Evolutionary conservation across 495 filamentous ascomycete species (phyloP).

Genomic region (Cryomyces minteri): DNA sequence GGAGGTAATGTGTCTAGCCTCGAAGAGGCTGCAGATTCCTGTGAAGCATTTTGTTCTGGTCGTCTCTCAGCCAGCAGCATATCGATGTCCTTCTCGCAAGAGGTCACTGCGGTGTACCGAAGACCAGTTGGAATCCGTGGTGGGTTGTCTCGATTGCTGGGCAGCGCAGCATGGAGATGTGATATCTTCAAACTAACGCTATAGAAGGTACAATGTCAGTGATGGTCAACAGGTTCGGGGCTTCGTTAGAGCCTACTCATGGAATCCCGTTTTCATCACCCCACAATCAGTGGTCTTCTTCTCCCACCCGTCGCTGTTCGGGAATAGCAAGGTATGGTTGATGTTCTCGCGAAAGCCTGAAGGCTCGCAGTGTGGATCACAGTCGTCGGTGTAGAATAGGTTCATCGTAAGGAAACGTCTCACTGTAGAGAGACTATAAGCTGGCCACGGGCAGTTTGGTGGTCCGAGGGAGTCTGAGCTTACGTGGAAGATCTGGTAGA

Average conservation of each 20-base stretch:
- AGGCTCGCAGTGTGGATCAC: constrained; percentile 22
- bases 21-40: too few species aligned
- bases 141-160: background rate
- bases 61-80: background rate
- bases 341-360: constrained; percentile 19
- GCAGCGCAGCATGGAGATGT: constrained; percentile 6
- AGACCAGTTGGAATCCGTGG: constrained; percentile 3
- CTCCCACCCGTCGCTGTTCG: constrained; percentile 19
- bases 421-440: constrained; percentile 9
- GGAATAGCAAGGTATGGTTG: constrained; percentile 19
- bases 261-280: constrained; percentile 19
- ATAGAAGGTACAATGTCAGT: background rate
- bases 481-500: constrained; percentile 28
- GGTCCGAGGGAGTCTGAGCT: background rate
- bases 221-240: background rate
- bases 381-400: constrained; percentile 28
- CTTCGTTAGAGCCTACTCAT: constrained; percentile 13
- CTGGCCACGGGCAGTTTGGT: background rate
- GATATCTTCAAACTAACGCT: constrained; percentile 22
- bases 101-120: constrained; percentile 1
- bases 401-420: constrained; percentile 25
- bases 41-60: too few species aligned
- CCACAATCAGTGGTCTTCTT: constrained; percentile 16
- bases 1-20: too few species aligned
- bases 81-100: background rate